Evolutionary conservation across 192 early-diverging fungal species (phyloP), one percentile per base, ranked within the genome.

Genomic region (Cetraspora pellucida): DNA sequence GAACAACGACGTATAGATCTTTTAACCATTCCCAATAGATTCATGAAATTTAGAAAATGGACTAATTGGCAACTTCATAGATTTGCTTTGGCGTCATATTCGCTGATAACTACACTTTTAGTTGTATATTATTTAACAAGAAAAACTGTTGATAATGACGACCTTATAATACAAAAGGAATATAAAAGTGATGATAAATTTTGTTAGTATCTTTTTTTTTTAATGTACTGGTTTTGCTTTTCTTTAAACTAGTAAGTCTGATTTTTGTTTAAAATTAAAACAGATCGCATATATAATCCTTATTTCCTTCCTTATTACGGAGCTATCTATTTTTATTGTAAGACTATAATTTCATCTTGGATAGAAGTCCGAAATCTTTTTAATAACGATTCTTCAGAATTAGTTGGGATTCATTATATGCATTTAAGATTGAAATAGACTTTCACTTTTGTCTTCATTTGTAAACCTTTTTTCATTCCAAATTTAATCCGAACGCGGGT

Each of bases 1-100:
- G 72, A 73, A 44, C 52, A 73, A 23, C 8, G 19, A 11, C 52
- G 57, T 16, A 73, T 73, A 30, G 72, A 73, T 37, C 57, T 73
- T 43, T 73, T 73, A 44, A 73, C 23, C 19, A 58, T 73, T 45
- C 72, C 72, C 11, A 73, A 73, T 45, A 55, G n/a, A 45, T 73
- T 73, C 14, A n/a, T 73, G 13, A 11, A 31, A 58, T 73, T 73
- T 55, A 73, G n/a, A 58, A 73, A 73, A 44, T 73, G 72, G 72
- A 73, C 72, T 45, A 31, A 14, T 10, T 55, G 13, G 14, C 52
- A 58, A 44, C 0, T 73, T 2, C 72, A 73, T 59, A 55, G 72
- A 45, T 28, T 73, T 19, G 37, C 16, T 43, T 45, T 73, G 23
- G 37, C 54, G 1, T 11, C 44, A 1, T 73, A 73, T 43, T 73